Evolutionary conservation across 108 stramenopile species (phyloP), one percentile per base, ranked within the genome.

Genomic region (Aurantiochytrium sp.): DNA sequence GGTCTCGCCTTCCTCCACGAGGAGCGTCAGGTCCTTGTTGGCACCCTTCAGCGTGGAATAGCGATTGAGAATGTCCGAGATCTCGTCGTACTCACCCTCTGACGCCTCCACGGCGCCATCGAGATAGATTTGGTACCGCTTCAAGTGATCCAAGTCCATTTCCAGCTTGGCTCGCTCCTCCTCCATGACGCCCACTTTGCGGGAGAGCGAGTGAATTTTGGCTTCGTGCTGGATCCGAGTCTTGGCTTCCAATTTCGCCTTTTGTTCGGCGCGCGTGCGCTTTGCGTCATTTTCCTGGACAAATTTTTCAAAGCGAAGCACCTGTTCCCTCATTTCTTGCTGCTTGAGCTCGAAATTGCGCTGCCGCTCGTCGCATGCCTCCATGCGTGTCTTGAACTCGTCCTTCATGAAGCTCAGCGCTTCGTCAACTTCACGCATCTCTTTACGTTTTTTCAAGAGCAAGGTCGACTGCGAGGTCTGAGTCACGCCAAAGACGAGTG

Each of bases 201-300:
- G 25, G 5, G 19, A 58, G 3, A 90, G 58, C 47, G 6, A 28
- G n/a, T 59, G 53, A 16, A 91, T 44, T 76, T 91, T 91, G 55
- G 16, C 42, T 53, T 59, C 60, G 64, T 92, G 91, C 43, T 92
- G 92, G 72, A 92, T 92, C 14, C 57, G 60, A 44, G 89, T 58
- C 51, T 91, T 87, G 4, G 88, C 89, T 69, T 94, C 94, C 55
- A 91, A 58, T 58, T 93, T 94, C 16, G 93, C 93, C 69, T 94
- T 93, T 29, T 89, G 58, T 43, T 94, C 94, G n/a, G 93, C 94
- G 5, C 94, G 69, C 14, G 58, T 43, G 18, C 94, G 21, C 83
- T 94, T 94, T 42, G 94, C 91, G 55, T 94, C 94, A 87, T 94
- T 94, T 64, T 94, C 94, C 49, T 94, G 94, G 55, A 94, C 93